Conservation (phyloP, 2,329 filamentous ascomycete genomes). For the Cladosporium sphaerospermum region DNA sequence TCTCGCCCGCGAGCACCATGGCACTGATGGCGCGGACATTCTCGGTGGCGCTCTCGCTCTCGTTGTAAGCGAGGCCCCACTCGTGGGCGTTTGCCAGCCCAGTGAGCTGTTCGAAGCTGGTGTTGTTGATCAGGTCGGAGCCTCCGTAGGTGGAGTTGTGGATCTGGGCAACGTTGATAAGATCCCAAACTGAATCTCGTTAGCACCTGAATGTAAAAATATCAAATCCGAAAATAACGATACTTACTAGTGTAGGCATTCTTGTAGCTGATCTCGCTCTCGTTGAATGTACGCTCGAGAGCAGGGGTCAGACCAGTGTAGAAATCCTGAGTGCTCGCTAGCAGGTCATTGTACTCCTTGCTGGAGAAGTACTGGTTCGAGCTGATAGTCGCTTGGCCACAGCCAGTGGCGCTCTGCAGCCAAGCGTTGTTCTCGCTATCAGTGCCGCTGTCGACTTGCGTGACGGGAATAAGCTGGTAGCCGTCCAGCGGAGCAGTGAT, state of each 20-base stretch:
- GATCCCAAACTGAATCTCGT: slow-evolving; percentile 46
- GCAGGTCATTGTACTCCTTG: slow-evolving; percentile 42
- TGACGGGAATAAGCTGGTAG: slow-evolving; percentile 78
- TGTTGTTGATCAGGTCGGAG: slow-evolving; percentile 52
- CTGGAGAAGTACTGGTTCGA: slow-evolving; percentile 55
- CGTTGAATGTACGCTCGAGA: slow-evolving; percentile 47
- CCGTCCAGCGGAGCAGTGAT: slow-evolving; percentile 66
- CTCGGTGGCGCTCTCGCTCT: slow-evolving; percentile 40
- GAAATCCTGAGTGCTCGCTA: slow-evolving; percentile 47
- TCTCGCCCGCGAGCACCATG: slow-evolving; percentile 43
- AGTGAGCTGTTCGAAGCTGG: slow-evolving; percentile 57
- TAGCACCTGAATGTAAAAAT: neutral
- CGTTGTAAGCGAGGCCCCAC: slow-evolving; percentile 76
- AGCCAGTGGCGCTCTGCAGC: slow-evolving; percentile 53
- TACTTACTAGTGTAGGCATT: slow-evolving; percentile 60
- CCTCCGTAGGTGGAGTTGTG: slow-evolving; percentile 57
- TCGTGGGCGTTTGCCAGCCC: slow-evolving; percentile 75
- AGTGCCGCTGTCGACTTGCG: slow-evolving; percentile 52
- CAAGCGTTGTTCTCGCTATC: slow-evolving; percentile 53
- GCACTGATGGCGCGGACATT: slow-evolving; percentile 41
- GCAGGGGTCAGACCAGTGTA: slow-evolving; percentile 48
- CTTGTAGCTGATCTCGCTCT: slow-evolving; percentile 48
- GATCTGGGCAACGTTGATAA: slow-evolving; percentile 57
- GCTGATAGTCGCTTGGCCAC: slow-evolving; percentile 49
- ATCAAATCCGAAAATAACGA: neutral